phyloP scores from a whole-genome alignment of 2,329 filamentous ascomycete species.

The Talaromyces sp. region DNA sequence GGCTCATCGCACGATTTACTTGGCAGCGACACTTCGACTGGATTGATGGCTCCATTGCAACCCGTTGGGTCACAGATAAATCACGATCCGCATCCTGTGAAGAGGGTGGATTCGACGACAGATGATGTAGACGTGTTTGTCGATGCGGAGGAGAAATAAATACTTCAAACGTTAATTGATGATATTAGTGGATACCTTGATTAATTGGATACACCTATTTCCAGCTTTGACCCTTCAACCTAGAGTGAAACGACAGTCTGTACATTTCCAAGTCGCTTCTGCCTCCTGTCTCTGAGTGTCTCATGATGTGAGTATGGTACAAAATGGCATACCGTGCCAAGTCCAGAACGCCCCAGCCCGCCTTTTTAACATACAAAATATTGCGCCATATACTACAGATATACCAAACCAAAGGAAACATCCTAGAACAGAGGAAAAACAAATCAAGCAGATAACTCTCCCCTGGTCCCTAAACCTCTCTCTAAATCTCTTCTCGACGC shows the following conservation, averaged over 20 bases:
- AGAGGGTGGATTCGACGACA: constrained; percentile 39
- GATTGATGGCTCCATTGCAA: constrained; percentile 23
- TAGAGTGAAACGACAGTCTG: neutral
- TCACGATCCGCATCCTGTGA: constrained; percentile 24
- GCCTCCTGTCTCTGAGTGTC: neutral
- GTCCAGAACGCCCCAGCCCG: neutral
- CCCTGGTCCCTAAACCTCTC: constrained; percentile 31
- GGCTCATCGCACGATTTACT: constrained; percentile 21
- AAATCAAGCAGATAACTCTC: constrained; percentile 38
- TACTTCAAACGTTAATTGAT: neutral
- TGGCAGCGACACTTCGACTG: constrained; percentile 15
- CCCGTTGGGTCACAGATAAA: constrained; percentile 14
- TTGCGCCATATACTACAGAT: constrained; percentile 1
- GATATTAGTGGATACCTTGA: neutral
- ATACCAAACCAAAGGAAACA: neutral
- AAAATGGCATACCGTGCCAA: neutral
- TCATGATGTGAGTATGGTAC: neutral
- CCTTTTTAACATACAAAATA: neutral
- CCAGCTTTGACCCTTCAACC: neutral
- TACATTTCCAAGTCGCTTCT: neutral
- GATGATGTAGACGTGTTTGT: constrained; percentile 43
- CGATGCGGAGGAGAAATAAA: constrained; percentile 37
- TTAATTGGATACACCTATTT: constrained; percentile 1
- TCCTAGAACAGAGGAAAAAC: neutral
- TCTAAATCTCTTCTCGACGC: constrained; percentile 33